Evolutionary conservation across 805 yeast species (phyloP).

Genomic region (Geotrichum ghanense): DNA sequence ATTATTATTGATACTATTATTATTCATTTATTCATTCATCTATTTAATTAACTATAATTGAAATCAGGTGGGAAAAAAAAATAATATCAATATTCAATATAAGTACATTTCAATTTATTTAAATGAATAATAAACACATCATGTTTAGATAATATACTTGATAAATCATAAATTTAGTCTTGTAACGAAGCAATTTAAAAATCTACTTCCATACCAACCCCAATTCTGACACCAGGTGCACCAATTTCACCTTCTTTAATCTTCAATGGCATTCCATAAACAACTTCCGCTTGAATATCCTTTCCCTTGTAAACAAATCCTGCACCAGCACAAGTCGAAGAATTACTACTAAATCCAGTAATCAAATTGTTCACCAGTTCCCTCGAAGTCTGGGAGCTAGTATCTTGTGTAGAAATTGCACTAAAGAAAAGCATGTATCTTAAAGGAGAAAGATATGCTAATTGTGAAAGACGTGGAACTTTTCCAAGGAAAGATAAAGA

Average conservation of each 20-base stretch:
- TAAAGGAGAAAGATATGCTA: conserved; percentile 33
- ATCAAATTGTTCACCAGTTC: conserved; percentile 22
- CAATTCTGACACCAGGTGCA: conserved; percentile 50
- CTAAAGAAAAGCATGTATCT: conserved; percentile 51
- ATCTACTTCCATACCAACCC: conserved; percentile 37
- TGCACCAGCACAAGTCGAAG: conserved; percentile 39
- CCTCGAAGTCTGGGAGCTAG: conserved; percentile 15
- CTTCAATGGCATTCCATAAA: conserved; percentile 47
- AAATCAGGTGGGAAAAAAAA: too few relatives aligned
- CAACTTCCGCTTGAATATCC: conserved; percentile 50
- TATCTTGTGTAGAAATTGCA: conserved; percentile 44
- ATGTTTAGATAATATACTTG: too few relatives aligned
- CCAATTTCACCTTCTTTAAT: conserved; percentile 34
- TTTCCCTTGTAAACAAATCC: conserved; percentile 51
- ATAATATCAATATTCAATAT: too few relatives aligned
- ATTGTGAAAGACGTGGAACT: conserved; percentile 36
- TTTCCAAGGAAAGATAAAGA: conserved; percentile 47
- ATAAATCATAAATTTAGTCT: not conserved
- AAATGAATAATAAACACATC: too few relatives aligned
- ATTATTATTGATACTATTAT: too few relatives aligned
- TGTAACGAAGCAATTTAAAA: not conserved
- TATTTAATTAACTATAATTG: too few relatives aligned
- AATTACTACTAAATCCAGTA: conserved; percentile 13
- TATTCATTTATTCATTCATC: too few relatives aligned
- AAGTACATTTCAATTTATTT: too few relatives aligned